Conservation (phyloP, 176 grass and related monocot genomes). For the Elymus sibiricus region DNA sequence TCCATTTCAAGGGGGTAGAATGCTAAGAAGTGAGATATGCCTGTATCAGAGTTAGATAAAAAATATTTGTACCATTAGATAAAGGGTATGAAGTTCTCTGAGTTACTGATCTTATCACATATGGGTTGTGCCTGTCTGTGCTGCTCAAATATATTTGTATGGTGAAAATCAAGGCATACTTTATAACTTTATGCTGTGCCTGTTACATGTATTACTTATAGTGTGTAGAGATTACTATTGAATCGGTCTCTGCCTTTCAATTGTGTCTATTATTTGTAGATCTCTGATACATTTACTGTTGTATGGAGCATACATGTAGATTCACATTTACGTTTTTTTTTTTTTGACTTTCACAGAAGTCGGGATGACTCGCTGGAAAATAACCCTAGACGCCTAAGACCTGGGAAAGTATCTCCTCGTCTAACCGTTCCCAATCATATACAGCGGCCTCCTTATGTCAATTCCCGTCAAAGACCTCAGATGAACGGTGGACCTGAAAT, state of each 20-base stretch:
- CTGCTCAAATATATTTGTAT: not conserved
- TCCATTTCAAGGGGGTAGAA: not conserved
- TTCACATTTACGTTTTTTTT: not conserved
- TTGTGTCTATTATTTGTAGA: not conserved
- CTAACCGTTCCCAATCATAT: constrained; percentile 80
- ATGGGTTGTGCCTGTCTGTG: not conserved
- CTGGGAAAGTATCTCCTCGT: constrained; percentile 81
- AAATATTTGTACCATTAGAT: not conserved
- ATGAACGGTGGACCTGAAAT: constrained; percentile 65
- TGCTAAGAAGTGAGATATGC: not conserved
- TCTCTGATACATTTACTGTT: not conserved
- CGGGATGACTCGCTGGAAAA: constrained; percentile 42
- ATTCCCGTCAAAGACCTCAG: constrained; percentile 52
- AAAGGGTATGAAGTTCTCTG: not conserved
- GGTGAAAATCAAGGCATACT: not conserved
- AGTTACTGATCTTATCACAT: not conserved
- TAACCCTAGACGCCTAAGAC: constrained; percentile 62
- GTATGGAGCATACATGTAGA: not conserved
- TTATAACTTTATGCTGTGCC: not conserved
- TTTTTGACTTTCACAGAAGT: constrained; percentile 42
- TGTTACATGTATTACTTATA: not conserved
- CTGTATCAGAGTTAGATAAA: not conserved
- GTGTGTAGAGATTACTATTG: not conserved
- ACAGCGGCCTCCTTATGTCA: constrained; percentile 70
- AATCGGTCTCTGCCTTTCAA: not conserved